Evolutionary conservation across 345 rosid genomes (phyloP).

Genomic region (Citrus mangshanensis): DNA sequence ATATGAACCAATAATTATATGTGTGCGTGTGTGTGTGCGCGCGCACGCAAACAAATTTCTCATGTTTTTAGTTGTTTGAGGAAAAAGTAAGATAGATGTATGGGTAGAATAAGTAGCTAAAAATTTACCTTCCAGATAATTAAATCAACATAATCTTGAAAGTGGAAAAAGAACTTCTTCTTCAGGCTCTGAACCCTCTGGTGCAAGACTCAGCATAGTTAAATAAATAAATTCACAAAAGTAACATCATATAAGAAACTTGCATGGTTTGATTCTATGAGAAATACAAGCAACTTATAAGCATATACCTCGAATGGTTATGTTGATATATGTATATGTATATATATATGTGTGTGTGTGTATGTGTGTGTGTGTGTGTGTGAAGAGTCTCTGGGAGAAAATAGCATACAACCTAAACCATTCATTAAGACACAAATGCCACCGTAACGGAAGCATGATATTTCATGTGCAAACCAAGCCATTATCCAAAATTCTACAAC

Average conservation of each 20-base stretch:
- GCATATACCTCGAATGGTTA: neutral
- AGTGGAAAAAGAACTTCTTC: constrained; percentile 93
- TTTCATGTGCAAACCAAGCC: neutral
- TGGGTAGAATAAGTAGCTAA: neutral
- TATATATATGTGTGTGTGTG: too few relatives aligned
- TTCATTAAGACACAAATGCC: neutral
- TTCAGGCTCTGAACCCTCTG: constrained; percentile 81
- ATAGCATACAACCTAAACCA: neutral
- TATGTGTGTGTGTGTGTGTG: too few relatives aligned
- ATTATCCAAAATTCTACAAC: neutral
- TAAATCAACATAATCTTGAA: constrained; percentile 91
- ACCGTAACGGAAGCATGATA: neutral
- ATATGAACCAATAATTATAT: neutral
- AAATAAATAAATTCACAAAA: constrained; percentile 22
- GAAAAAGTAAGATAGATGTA: neutral
- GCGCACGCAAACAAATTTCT: neutral
- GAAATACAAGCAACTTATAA: constrained; percentile 1
- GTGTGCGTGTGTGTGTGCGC: too few relatives aligned
- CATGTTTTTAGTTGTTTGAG: neutral
- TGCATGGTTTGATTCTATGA: neutral
- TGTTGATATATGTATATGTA: neutral
- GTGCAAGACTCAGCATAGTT: constrained; percentile 18
- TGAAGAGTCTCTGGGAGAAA: neutral
- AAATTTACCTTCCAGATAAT: constrained; percentile 82
- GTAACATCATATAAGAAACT: constrained; percentile 4